Evolutionary conservation across 2,329 filamentous ascomycete species (phyloP).

Genomic region (Reticulascus tulasneorum): DNA sequence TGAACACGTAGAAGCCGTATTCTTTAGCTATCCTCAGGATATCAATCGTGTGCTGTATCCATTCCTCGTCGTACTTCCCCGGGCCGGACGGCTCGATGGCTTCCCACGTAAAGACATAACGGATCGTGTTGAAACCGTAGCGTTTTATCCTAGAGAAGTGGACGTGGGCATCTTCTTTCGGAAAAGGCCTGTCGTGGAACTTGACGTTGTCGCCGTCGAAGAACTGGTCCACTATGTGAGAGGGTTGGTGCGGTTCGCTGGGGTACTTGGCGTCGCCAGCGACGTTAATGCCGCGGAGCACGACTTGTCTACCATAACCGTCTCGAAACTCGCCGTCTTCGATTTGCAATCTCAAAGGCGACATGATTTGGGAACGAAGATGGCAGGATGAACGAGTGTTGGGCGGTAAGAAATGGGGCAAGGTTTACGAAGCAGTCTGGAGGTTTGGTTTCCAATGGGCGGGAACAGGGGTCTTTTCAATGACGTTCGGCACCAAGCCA

Average conservation of each 20-base stretch:
- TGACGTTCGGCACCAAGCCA: no score
- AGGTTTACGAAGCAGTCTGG: not conserved
- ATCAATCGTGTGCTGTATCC: conserved; percentile 86
- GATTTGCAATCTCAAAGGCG: conserved; percentile 72
- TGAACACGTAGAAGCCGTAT: conserved; percentile 94
- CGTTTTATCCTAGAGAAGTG: conserved; percentile 84
- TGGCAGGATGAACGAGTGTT: no score
- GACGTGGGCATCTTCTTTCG: conserved; percentile 72
- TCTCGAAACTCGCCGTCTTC: conserved; percentile 86
- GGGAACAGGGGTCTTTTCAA: no score
- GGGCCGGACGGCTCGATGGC: conserved; percentile 93
- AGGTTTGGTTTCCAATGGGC: no score
- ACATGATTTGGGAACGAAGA: conserved; percentile 55
- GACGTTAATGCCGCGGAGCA: conserved; percentile 89
- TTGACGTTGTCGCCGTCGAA: conserved; percentile 90
- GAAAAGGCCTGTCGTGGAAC: conserved; percentile 83
- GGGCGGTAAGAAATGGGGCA: conserved; percentile 29
- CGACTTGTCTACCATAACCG: conserved; percentile 74
- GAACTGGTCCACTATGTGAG: conserved; percentile 73
- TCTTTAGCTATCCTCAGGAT: conserved; percentile 77
- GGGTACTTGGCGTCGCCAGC: conserved; percentile 89
- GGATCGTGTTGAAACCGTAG: conserved; percentile 93
- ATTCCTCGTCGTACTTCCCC: conserved; percentile 88
- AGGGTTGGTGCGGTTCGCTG: conserved; percentile 74
- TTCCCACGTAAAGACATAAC: conserved; percentile 98